A percentile compares a stretch with the other conserved stretches of the same genome.
Evolutionary conservation across 2,329 filamentous ascomycete species (phyloP).

Genomic region (Cercospora sesami): DNA sequence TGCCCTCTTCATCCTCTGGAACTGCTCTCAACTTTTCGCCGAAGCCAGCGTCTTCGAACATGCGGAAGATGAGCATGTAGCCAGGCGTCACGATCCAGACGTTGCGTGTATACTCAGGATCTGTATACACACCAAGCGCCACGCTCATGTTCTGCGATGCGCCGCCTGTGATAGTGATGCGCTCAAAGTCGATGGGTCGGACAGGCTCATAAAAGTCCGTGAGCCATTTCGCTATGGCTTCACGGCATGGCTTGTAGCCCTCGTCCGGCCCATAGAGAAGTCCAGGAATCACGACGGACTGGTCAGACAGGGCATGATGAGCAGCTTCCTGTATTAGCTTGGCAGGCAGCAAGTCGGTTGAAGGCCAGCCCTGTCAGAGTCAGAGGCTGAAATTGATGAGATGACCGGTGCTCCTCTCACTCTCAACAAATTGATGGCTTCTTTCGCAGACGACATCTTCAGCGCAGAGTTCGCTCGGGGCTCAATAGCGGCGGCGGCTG

Average conservation of each 20-base stretch:
- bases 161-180: conserved; percentile 80
- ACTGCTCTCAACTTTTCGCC: conserved; percentile 64
- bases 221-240: conserved; percentile 70
- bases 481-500: conserved; percentile 1
- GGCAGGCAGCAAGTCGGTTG: conserved; percentile 64
- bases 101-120: conserved; percentile 70
- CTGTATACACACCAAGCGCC: conserved; percentile 76
- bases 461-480: neutral
- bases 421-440: conserved; percentile 62
- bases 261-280: conserved; percentile 78
- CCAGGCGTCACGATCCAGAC: conserved; percentile 81
- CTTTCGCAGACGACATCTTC: conserved; percentile 8
- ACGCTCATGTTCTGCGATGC: conserved; percentile 80
- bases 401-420: conserved; percentile 35
- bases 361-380: conserved; percentile 58
- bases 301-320: conserved; percentile 61
- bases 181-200: conserved; percentile 51
- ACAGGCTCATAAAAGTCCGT: conserved; percentile 57
- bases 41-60: conserved; percentile 81
- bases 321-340: conserved; percentile 62
- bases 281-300: conserved; percentile 60
- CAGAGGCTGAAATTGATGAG: neutral
- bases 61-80: conserved; percentile 81
- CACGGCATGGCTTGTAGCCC: conserved; percentile 69
- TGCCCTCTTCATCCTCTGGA: conserved; percentile 74